Evolutionary conservation across 306 rosid species (phyloP).

Genomic region (Ammopiptanthus mongolicus): DNA sequence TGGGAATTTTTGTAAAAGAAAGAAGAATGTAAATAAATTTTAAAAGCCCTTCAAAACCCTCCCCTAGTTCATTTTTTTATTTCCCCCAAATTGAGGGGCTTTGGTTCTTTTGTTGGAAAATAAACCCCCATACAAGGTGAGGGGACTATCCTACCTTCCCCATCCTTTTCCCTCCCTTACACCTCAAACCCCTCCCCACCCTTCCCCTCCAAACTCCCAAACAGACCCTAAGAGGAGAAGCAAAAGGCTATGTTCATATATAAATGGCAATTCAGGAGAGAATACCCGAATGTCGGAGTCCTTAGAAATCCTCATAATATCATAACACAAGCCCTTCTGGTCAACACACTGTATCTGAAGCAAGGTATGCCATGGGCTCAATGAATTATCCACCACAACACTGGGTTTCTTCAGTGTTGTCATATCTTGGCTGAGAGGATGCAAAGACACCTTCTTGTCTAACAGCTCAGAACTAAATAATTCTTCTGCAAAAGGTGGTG

Average conservation of each 20-base stretch:
- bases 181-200: too few relatives aligned
- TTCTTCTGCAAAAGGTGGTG: conserved; percentile 63
- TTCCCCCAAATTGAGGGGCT: too few relatives aligned
- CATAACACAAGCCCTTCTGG: conserved; percentile 75
- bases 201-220: too few relatives aligned
- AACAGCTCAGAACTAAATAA: conserved; percentile 50
- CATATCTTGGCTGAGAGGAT: conserved; percentile 42
- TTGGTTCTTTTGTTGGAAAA: too few relatives aligned
- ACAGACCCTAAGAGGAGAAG: conserved; percentile 1
- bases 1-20: too few relatives aligned
- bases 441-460: conserved; percentile 35
- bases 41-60: too few relatives aligned
- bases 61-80: too few relatives aligned
- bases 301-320: conserved; percentile 78
- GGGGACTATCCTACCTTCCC: too few relatives aligned
- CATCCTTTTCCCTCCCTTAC: too few relatives aligned
- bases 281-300: conserved; percentile 76
- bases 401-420: conserved; percentile 43
- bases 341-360: conserved; percentile 78
- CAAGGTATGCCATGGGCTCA: conserved; percentile 76
- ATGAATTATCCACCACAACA: conserved; percentile 53
- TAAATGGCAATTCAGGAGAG: neutral
- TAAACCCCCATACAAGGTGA: too few relatives aligned
- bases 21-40: too few relatives aligned
- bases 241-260: neutral